phyloP scores from a whole-genome alignment of 768 basidiomycete species.

The Exidia glandulosa region DNA sequence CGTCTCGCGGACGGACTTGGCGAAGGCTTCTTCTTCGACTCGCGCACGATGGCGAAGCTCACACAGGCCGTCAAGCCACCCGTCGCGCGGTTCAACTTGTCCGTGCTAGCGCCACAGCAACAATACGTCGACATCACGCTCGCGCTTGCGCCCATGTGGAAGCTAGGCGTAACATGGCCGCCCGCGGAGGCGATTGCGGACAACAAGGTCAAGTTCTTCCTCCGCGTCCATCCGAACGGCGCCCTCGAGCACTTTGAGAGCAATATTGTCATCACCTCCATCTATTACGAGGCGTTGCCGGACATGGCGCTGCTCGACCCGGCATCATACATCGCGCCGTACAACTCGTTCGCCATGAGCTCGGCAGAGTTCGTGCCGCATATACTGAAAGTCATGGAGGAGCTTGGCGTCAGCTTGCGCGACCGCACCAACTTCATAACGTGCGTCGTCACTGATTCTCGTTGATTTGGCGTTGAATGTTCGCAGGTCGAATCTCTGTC shows the following conservation, averaged over 20 bases:
- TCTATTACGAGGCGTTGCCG: slow-evolving; percentile 85
- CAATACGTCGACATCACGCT: slow-evolving; percentile 77
- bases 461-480: slow-evolving; percentile 3
- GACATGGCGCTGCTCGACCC: slow-evolving; percentile 70
- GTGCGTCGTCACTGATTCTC: slow-evolving; percentile 29
- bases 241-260: slow-evolving; percentile 81
- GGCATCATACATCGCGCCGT: slow-evolving; percentile 64
- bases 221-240: slow-evolving; percentile 76
- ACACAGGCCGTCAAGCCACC: slow-evolving; percentile 64
- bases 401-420: slow-evolving; percentile 72
- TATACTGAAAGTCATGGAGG: slow-evolving; percentile 70
- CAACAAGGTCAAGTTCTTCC: slow-evolving; percentile 70
- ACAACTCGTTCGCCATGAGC: slow-evolving; percentile 80
- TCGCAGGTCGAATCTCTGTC: slow-evolving; percentile 59
- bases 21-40: slow-evolving; percentile 43
- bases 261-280: slow-evolving; percentile 63
- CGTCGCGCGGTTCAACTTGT: slow-evolving; percentile 66
- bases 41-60: slow-evolving; percentile 65
- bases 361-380: slow-evolving; percentile 73
- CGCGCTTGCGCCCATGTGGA: slow-evolving; percentile 64
- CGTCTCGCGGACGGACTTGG: slow-evolving; percentile 54
- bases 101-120: slow-evolving; percentile 55
- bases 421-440: slow-evolving; percentile 76
- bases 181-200: slow-evolving; percentile 52
- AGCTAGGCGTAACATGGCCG: slow-evolving; percentile 66